These are phyloP conservation scores for Mycena sp. DNA, from an alignment of 1,284 basidiomycete genomes.

Conservation along the genomic window DNA sequence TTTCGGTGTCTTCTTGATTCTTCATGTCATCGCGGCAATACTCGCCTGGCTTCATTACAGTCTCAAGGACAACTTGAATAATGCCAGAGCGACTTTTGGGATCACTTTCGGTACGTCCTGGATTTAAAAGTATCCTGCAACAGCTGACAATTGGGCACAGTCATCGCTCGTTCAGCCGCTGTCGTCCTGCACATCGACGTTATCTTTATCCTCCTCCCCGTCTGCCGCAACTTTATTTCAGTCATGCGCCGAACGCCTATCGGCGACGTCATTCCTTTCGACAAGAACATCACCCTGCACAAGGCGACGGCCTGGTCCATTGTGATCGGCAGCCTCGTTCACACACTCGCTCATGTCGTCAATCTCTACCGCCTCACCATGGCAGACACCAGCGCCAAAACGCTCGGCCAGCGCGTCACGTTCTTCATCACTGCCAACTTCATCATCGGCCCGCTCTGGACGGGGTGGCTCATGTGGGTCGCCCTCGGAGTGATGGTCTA, in stretches of 20 bases:
- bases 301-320: constrained; percentile 91
- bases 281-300: constrained; percentile 90
- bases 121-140: constrained; percentile 1
- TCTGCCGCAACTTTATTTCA: constrained; percentile 93
- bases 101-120: constrained; percentile 73
- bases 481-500: constrained; percentile 81
- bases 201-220: constrained; percentile 89
- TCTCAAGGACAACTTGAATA: constrained; percentile 77
- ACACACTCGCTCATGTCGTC: constrained; percentile 81
- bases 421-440: constrained; percentile 84
- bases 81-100: constrained; percentile 74
- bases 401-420: constrained; percentile 62
- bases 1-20: constrained; percentile 47
- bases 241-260: constrained; percentile 83
- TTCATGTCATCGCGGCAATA: constrained; percentile 77
- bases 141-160: constrained; percentile 47
- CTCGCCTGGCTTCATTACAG: constrained; percentile 83
- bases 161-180: constrained; percentile 85
- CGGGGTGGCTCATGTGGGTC: constrained; percentile 90
- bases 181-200: constrained; percentile 89
- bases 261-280: constrained; percentile 88
- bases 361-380: too few relatives aligned
- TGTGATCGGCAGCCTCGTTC: constrained; percentile 78
- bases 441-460: constrained; percentile 80
- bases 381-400: constrained; percentile 61